A percentile compares a stretch with the other conserved stretches of the same genome.
Evolutionary conservation across 129 eudicot species (phyloP).

Genomic region (Silybum marianum): DNA sequence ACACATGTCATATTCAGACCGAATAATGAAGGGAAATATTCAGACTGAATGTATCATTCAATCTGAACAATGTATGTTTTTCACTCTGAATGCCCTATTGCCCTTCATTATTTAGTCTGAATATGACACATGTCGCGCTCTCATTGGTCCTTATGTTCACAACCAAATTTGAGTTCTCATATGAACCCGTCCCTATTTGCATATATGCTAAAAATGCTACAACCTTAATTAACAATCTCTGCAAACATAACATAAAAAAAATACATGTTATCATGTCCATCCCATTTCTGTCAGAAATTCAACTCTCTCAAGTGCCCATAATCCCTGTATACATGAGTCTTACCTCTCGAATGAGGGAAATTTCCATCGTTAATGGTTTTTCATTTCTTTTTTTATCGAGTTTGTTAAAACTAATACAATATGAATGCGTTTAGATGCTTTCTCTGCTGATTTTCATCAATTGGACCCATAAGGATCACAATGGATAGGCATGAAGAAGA

Average conservation of each 20-base stretch:
- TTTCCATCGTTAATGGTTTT: background rate
- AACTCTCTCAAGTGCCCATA: background rate
- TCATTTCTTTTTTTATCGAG: background rate
- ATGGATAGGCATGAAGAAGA: background rate
- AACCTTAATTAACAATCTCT: background rate
- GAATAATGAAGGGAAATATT: no score
- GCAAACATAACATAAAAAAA: background rate
- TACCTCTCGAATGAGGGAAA: background rate
- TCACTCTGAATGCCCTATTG: no score
- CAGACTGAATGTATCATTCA: no score
- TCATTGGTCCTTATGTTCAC: no score
- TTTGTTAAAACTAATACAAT: background rate
- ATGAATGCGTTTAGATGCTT: background rate
- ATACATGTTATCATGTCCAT: constrained; percentile 17
- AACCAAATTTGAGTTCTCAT: no score
- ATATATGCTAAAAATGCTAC: constrained; percentile 5
- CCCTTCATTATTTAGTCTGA: no score
- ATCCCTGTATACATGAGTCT: background rate
- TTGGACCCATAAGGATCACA: background rate
- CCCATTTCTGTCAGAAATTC: constrained; percentile 9
- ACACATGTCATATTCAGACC: no score
- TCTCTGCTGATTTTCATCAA: background rate
- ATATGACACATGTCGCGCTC: no score
- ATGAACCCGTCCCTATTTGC: no score
- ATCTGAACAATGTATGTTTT: no score